Base-by-base conservation (phyloP, 1,139 yeast genomes). In the Diutina neorugosa region DNA sequence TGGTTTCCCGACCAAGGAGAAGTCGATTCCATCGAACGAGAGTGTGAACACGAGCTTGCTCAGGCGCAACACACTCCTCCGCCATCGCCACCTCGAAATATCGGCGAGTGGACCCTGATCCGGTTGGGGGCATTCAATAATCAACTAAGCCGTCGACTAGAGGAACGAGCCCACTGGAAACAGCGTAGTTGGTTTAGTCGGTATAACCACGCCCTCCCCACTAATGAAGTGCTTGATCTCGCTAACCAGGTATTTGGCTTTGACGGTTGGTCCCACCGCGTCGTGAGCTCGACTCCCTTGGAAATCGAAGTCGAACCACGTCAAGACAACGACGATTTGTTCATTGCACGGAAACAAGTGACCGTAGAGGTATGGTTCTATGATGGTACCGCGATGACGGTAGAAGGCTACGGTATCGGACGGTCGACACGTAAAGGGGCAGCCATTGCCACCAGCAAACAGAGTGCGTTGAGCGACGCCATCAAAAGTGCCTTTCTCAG, bases 231-330 rank as follows among this genome's bases (percentile, higher is more conserved):
- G 3, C 21, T 50, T 49, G 68, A 68, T 23, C 62, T 81, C 34
- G 87, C 90, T 3, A 86, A 86, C 60, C 80, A 75, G 47, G 70
- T 77, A 3, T 85, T 84, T 68, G 93, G 91, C 1, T 74, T 68
- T 58, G 66, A 74, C 53, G 90, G 89, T 31, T 86, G 94, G 94
- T 71, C 77, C 23, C 73, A 81, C 1, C 73, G 72, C 55, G 66
- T 85, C 9, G 57, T 69, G 27, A 66, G 65, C 12, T 62, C 69
- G 51, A 61, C 65, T 2, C 59, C 67, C 18, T 69, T 70, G 47
- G 61, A 52, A 14, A 62, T 58, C 43, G 55, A 56, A 14, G 56
- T 59, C n/a, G 31, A 46, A 46, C 14, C 14, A 11, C 41, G 40
- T 40, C 60, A 62, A 37, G 63, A 59, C 9, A 61, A 56, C 7